Evolutionary conservation across 1,284 basidiomycete species (phyloP).

Genomic region (Cutaneotrichosporon mucoides): DNA sequence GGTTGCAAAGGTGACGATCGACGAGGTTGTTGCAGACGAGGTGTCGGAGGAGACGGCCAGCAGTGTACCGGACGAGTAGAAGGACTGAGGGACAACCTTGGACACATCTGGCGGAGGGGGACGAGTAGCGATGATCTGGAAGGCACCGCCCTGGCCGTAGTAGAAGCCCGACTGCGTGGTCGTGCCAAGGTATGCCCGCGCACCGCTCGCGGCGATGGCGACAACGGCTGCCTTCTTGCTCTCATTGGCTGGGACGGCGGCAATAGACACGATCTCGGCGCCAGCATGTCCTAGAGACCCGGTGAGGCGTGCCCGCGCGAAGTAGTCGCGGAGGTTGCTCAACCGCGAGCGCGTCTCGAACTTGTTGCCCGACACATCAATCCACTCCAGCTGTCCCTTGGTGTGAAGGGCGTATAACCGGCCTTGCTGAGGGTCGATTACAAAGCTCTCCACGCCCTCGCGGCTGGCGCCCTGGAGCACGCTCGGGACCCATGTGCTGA

Average conservation of each 20-base stretch:
- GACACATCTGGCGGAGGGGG: slow-evolving; percentile 31
- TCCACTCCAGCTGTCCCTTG: slow-evolving; percentile 32
- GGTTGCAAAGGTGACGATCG: slow-evolving; percentile 29
- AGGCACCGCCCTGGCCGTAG: neutral
- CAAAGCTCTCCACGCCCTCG: slow-evolving; percentile 43
- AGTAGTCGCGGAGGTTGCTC: slow-evolving; percentile 20
- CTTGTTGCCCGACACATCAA: slow-evolving; percentile 30
- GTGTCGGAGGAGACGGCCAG: slow-evolving; percentile 32
- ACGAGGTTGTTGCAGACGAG: slow-evolving; percentile 18
- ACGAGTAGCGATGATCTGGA: slow-evolving; percentile 16
- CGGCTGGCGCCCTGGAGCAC: slow-evolving; percentile 8
- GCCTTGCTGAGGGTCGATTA: slow-evolving; percentile 35
- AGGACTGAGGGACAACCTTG: slow-evolving; percentile 23
- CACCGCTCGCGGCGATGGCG: slow-evolving; percentile 65
- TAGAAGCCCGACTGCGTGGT: neutral
- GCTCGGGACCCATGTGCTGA: slow-evolving; percentile 33
- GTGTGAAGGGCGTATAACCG: slow-evolving; percentile 40
- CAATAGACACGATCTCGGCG: slow-evolving; percentile 39
- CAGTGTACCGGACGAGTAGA: slow-evolving; percentile 42
- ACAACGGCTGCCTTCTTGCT: slow-evolving; percentile 63
- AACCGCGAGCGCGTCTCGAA: slow-evolving; percentile 30
- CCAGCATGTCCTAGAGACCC: slow-evolving; percentile 7
- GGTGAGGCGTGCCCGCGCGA: slow-evolving; percentile 18
- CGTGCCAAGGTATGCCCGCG: slow-evolving; percentile 16
- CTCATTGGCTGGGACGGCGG: slow-evolving; percentile 45